A percentile compares a stretch with the other conserved stretches of the same genome.
These are phyloP conservation scores for Melampsora americana DNA, from an alignment of 1,284 basidiomycete species.

Conservation along the genomic window DNA sequence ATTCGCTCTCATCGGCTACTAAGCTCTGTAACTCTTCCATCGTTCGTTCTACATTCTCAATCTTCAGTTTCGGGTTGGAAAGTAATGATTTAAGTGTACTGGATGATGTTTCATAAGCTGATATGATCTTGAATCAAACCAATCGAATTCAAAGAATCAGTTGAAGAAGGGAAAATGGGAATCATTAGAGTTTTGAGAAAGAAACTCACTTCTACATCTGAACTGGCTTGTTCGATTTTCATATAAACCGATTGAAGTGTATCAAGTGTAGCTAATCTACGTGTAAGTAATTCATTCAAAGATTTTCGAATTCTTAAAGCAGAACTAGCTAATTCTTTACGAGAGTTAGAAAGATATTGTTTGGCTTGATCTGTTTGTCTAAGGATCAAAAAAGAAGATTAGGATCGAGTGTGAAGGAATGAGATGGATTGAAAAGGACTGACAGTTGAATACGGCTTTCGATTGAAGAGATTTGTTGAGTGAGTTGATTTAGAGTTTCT, in stretches of 20 bases:
- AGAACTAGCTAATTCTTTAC: slow-evolving; percentile 20
- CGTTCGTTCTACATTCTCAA: slow-evolving; percentile 15
- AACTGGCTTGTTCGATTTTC: slow-evolving; percentile 42
- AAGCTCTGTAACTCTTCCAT: slow-evolving; percentile 14
- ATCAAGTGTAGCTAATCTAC: slow-evolving; percentile 18
- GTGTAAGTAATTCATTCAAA: slow-evolving; percentile 21
- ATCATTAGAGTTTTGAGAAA: no score
- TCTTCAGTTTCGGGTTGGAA: neutral
- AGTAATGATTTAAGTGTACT: slow-evolving; percentile 20
- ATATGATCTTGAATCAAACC: slow-evolving; percentile 27
- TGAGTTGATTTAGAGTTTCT: slow-evolving; percentile 30
- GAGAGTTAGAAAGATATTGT: slow-evolving; percentile 17
- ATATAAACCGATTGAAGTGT: slow-evolving; percentile 27
- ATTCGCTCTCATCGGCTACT: slow-evolving; percentile 1
- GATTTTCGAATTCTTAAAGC: neutral
- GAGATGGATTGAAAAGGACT: no score
- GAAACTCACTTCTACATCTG: slow-evolving; percentile 33
- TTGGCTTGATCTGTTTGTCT: slow-evolving; percentile 35
- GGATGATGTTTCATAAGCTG: slow-evolving; percentile 30
- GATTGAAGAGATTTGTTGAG: slow-evolving; percentile 25
- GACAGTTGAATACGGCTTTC: slow-evolving; percentile 32
- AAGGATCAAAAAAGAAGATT: neutral
- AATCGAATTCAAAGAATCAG: no score
- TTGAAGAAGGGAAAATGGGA: neutral
- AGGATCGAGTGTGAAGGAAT: no score